Base-by-base conservation (phyloP, 495 filamentous ascomycete species). In the Penicillium arizonense region DNA sequence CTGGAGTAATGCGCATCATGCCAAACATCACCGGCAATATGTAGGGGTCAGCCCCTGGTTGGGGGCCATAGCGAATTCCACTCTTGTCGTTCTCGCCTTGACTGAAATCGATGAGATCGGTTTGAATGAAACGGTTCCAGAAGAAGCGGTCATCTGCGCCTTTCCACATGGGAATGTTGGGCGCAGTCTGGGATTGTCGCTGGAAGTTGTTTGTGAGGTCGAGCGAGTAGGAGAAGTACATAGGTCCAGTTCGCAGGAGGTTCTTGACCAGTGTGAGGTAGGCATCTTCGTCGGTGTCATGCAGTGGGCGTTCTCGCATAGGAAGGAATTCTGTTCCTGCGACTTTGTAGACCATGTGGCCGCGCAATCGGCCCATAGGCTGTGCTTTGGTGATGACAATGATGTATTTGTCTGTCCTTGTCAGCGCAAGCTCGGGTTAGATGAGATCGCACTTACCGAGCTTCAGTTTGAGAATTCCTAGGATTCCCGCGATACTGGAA, bases 221-320 rank as follows among this genome's bases (percentile, higher is more conserved):
- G 62, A 94, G 78, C 14, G 91, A 90, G 75, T 98, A 98, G 40
- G 94, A 97, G 67, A 97, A 97, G 77, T 96, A 97, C 88, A 97
- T 91, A 6, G 92, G 91, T 0, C 88, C 87, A 4, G 81, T 84
- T 61, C 88, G 88, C 45, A 98, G 78, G 45, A 91, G 80, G 18
- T 78, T 80, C 63, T 88, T 88, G 44, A 97, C 77, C 12, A 97
- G 73, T 12, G 79, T 74, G 20, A 97, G 77, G 71, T 95, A 97
- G 48, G 81, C 85, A 71, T 97, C 91, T 77, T 98, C 94, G 59
- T 98, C 95, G 33, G 82, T 81, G 62, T 98, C 94, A 67, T 87
- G 89, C 37, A 97, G 80, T 44, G 90, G 84, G 45, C 91, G 88
- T 73, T 98, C 95, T 64, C 90, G 91, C 55, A 97, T 82, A 21